A percentile compares a stretch with the other conserved stretches of the same genome.
phyloP scores from a whole-genome alignment of 129 eudicot genomes.

The Rutidosis leptorrhynchoides region DNA sequence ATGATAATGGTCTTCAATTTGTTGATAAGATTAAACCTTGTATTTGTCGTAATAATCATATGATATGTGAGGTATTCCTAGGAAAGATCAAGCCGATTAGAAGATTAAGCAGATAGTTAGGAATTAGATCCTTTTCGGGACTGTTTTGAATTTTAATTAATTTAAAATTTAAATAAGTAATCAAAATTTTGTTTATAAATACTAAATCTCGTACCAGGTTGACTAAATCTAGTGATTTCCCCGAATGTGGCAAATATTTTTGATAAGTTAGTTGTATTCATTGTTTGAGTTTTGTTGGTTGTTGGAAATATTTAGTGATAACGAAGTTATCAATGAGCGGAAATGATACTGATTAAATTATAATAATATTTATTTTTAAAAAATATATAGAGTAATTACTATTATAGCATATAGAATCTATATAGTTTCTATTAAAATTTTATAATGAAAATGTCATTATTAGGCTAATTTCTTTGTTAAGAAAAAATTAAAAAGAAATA shows the following conservation, averaged over 20 bases:
- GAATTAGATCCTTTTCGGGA: conserved; percentile 1
- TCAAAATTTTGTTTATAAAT: not conserved
- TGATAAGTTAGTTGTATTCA: conserved; percentile 8
- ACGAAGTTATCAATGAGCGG: not conserved
- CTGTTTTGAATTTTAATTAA: not conserved
- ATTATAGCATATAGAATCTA: no score
- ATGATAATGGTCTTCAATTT: not conserved
- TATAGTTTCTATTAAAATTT: no score
- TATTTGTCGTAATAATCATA: not conserved
- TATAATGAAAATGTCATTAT: no score
- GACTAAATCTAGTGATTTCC: conserved; percentile 10
- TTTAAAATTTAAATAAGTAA: not conserved
- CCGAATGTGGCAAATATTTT: not conserved
- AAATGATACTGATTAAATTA: not conserved
- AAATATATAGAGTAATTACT: no score
- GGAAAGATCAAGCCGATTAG: conserved; percentile 1
- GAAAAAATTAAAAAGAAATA: no score
- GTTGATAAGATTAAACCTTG: not conserved
- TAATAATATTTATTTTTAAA: no score
- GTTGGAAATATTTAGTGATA: not conserved
- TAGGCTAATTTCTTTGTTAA: no score
- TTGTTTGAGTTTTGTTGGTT: conserved; percentile 14
- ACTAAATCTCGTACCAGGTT: not conserved
- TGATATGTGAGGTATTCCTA: not conserved
- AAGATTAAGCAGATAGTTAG: not conserved